A percentile compares a stretch with the other conserved stretches of the same genome.
phyloP scores from a whole-genome alignment of 352 stramenopile species.

The Pythium dissotocum region DNA sequence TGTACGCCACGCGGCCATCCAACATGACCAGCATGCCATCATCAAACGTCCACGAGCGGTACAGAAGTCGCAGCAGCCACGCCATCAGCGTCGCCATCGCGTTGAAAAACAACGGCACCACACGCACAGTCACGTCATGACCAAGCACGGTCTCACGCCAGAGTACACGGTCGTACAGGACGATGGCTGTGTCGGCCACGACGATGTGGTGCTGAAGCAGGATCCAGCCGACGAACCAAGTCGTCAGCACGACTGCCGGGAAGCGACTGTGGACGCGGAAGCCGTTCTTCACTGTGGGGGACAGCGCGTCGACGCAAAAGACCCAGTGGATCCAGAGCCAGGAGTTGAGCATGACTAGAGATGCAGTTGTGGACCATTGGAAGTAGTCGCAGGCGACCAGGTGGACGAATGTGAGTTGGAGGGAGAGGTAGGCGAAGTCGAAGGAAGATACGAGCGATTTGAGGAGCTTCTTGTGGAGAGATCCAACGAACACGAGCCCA shows the following conservation, averaged over 20 bases:
- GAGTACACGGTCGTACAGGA: constrained; percentile 3
- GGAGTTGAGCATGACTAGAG: background rate
- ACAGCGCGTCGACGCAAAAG: constrained; percentile 15
- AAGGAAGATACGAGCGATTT: constrained; percentile 3
- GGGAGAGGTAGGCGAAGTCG: constrained; percentile 24
- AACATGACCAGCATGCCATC: background rate
- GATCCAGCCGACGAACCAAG: background rate
- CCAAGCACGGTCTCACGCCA: background rate
- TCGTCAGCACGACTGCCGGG: background rate
- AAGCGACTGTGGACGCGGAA: background rate
- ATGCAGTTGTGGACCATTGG: constrained; percentile 9
- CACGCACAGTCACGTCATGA: background rate
- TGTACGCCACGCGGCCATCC: background rate
- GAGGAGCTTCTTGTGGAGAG: background rate
- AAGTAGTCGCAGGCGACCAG: constrained; percentile 11
- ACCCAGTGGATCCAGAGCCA: constrained; percentile 26
- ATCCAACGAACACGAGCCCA: background rate
- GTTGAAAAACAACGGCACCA: constrained; percentile 14
- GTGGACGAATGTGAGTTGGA: constrained; percentile 14
- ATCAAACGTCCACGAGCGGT: constrained; percentile 6
- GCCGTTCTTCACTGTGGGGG: background rate
- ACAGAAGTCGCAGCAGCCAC: background rate
- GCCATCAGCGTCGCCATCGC: background rate
- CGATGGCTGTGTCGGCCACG: background rate
- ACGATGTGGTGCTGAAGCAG: background rate